Conservation (phyloP, 345 rosid genomes). For the Acer yangbiense region DNA sequence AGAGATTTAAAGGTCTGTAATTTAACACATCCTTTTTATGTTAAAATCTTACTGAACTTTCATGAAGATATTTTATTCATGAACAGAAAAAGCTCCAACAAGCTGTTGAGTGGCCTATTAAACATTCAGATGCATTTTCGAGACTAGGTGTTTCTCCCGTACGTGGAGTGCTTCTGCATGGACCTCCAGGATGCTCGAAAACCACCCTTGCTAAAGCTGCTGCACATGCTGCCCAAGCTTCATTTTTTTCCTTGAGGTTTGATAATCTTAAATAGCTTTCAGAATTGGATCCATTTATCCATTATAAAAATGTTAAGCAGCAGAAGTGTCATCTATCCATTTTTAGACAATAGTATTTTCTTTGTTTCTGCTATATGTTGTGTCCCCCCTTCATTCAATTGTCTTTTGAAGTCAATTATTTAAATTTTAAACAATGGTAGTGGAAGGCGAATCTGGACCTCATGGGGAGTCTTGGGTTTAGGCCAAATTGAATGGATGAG, state of each 20-base stretch:
- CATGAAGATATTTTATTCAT: background rate
- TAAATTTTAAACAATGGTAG: background rate
- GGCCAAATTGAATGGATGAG: background rate
- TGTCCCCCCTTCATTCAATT: background rate
- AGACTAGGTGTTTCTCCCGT: conserved; percentile 82
- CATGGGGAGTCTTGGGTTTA: background rate
- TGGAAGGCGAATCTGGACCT: background rate
- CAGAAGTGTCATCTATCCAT: background rate
- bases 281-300: background rate
- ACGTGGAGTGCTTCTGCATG: conserved; percentile 88
- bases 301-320: background rate
- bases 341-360: background rate
- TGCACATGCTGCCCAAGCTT: conserved; percentile 89
- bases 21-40: conserved; percentile 7
- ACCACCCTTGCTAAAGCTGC: conserved; percentile 98
- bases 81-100: conserved; percentile 82
- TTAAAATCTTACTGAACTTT: background rate
- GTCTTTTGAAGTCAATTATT: background rate
- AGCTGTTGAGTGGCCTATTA: conserved; percentile 97
- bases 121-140: conserved; percentile 66
- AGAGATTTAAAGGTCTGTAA: conserved; percentile 58
- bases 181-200: conserved; percentile 99
- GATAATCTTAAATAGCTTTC: conserved; percentile 3
- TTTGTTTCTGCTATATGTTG: background rate
- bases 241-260: conserved; percentile 88